These are phyloP conservation scores for Gaillardinia entomophila DNA, from an alignment of 805 yeast genomes.

Conservation along the genomic window DNA sequence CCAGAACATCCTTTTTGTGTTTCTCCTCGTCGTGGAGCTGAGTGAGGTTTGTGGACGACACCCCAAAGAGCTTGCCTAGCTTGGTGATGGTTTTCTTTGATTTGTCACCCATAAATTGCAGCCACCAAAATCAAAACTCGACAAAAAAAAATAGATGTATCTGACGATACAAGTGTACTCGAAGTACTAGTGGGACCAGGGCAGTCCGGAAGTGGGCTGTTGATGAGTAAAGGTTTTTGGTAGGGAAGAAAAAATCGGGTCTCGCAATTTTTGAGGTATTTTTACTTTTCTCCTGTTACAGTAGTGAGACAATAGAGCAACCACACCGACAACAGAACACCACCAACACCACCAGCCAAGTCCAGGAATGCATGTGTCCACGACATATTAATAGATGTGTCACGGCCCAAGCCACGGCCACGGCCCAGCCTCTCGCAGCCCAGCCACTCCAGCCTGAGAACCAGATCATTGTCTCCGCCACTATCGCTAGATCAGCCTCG, in stretches of 20 bases:
- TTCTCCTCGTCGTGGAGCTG: conserved; percentile 1
- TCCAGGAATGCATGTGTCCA: too few species aligned
- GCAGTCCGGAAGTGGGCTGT: not conserved
- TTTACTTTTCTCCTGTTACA: not conserved
- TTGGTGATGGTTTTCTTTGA: conserved; percentile 17
- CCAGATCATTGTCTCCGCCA: too few species aligned
- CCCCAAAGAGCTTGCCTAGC: conserved; percentile 21
- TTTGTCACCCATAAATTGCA: conserved; percentile 17
- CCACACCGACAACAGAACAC: too few species aligned
- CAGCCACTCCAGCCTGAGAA: too few species aligned
- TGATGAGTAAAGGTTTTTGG: not conserved
- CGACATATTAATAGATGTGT: too few species aligned
- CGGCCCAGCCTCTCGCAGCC: too few species aligned
- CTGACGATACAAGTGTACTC: not conserved
- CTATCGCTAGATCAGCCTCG: too few species aligned
- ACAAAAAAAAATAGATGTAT: too few species aligned
- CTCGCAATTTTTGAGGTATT: not conserved
- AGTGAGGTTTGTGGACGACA: conserved; percentile 13
- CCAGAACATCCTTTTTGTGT: not conserved
- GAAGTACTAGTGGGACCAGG: not conserved
- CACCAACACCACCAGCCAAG: too few species aligned
- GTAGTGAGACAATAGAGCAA: too few species aligned
- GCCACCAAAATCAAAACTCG: too few species aligned
- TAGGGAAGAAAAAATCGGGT: not conserved
- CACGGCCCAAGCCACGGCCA: too few species aligned